phyloP scores from a whole-genome alignment of 768 basidiomycete genomes.

The Basidioascus undulatus region DNA sequence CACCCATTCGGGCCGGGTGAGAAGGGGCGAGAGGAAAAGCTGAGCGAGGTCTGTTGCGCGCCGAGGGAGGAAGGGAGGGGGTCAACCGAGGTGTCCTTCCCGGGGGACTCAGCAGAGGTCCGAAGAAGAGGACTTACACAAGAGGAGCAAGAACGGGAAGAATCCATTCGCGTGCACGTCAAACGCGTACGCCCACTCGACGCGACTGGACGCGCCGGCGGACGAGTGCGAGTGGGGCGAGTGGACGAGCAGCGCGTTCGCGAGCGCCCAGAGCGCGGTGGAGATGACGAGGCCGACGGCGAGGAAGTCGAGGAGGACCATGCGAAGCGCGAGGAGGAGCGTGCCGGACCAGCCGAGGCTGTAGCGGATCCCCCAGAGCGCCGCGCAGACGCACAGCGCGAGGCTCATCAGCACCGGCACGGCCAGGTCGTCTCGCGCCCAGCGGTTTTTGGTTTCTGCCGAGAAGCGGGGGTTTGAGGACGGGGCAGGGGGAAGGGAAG shows the following conservation, averaged over 20 bases:
- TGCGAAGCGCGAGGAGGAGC: constrained; percentile 28
- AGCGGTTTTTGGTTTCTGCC: constrained; percentile 87
- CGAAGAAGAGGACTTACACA: too few species aligned
- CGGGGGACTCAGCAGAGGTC: too few species aligned
- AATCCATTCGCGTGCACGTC: constrained; percentile 94
- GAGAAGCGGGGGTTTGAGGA: not conserved
- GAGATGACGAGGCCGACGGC: constrained; percentile 48
- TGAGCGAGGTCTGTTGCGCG: constrained; percentile 76
- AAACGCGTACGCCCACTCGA: constrained; percentile 88
- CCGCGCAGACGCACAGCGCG: too few species aligned
- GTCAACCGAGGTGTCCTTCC: too few species aligned
- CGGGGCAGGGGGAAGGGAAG: not conserved
- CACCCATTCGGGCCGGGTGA: constrained; percentile 74
- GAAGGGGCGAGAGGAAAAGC: constrained; percentile 57
- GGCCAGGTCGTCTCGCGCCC: constrained; percentile 93
- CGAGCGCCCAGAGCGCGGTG: constrained; percentile 38
- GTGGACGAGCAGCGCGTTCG: constrained; percentile 12
- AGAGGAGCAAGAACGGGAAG: constrained; percentile 73
- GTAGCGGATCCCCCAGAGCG: too few species aligned
- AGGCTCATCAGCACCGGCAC: constrained; percentile 54
- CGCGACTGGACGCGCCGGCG: constrained; percentile 8
- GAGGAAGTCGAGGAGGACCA: constrained; percentile 77
- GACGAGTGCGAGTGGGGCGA: constrained; percentile 9
- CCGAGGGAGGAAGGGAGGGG: too few species aligned
- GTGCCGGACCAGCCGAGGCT: constrained; percentile 42